Conservation (phyloP, 768 basidiomycete species). For the Glaciozyma antarctica region DNA sequence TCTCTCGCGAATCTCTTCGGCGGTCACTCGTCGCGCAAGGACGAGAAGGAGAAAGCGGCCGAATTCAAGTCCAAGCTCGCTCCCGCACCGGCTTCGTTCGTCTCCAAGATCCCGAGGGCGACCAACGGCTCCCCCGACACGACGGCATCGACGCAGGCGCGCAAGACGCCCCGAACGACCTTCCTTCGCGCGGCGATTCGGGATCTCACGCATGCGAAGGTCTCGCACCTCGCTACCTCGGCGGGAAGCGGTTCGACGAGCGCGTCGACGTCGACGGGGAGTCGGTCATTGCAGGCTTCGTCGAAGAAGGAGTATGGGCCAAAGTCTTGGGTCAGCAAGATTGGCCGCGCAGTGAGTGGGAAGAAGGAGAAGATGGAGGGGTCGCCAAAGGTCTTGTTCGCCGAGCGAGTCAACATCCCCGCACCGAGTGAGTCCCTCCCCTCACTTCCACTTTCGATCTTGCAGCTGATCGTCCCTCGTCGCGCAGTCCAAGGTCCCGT, state of each 20-base stretch:
- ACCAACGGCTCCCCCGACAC: neutral
- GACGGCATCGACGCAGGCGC: neutral
- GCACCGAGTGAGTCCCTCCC: neutral
- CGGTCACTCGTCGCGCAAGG: neutral
- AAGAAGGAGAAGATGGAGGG: constrained; percentile 13
- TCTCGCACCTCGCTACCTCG: no score
- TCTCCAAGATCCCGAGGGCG: neutral
- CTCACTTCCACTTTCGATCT: neutral
- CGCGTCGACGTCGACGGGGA: neutral
- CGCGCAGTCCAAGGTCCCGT: neutral
- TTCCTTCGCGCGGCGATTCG: constrained; percentile 16
- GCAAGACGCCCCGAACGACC: constrained; percentile 8
- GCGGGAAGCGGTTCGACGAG: neutral
- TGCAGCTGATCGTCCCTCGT: neutral
- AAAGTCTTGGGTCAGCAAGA: constrained; percentile 9
- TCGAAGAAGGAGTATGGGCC: neutral
- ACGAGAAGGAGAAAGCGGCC: neutral
- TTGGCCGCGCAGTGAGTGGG: constrained; percentile 5
- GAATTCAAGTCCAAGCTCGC: neutral
- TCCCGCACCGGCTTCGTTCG: neutral
- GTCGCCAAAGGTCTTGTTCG: neutral
- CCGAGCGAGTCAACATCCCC: neutral
- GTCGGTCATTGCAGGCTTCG: neutral
- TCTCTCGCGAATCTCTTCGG: constrained; percentile 21
- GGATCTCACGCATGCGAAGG: neutral